These are phyloP conservation scores for Xylariaceae sp. DNA, from an alignment of 2,329 filamentous ascomycete genomes.

Conservation along the genomic window DNA sequence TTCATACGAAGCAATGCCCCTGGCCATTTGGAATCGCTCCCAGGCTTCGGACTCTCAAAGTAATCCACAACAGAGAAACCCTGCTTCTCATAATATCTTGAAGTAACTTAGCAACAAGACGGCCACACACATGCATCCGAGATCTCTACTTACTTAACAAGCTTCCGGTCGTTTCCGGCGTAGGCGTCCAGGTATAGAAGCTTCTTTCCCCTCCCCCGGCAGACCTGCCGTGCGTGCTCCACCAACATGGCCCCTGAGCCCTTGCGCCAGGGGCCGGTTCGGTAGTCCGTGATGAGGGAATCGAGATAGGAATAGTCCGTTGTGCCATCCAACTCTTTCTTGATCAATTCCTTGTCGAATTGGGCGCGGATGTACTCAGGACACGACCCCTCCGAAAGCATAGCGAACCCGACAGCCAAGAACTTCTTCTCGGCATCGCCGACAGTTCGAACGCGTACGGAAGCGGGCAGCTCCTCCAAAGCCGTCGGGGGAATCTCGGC, in stretches of 20 bases:
- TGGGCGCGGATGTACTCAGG: slow-evolving; percentile 3
- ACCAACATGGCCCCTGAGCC: slow-evolving; percentile 17
- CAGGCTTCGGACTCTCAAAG: slow-evolving; percentile 2
- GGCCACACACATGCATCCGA: not conserved
- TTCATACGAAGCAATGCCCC: slow-evolving; percentile 8
- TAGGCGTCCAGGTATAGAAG: slow-evolving; percentile 13
- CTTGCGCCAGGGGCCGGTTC: slow-evolving; percentile 15
- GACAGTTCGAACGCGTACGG: slow-evolving; percentile 6
- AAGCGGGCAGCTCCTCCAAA: slow-evolving; percentile 4
- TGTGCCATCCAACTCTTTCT: slow-evolving; percentile 12
- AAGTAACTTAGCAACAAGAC: not conserved
- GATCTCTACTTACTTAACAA: slow-evolving; percentile 15
- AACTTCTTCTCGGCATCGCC: slow-evolving; percentile 9
- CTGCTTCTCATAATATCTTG: slow-evolving; percentile 17
- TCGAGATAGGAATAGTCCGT: slow-evolving; percentile 18
- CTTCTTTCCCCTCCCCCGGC: slow-evolving; percentile 1
- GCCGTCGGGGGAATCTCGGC: slow-evolving; percentile 6
- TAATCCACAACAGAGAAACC: slow-evolving; percentile 11
- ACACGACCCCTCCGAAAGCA: slow-evolving; percentile 10
- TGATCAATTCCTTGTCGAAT: slow-evolving; percentile 7
- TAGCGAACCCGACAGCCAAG: slow-evolving; percentile 13
- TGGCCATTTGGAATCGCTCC: slow-evolving; percentile 8
- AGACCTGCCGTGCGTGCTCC: slow-evolving; percentile 6
- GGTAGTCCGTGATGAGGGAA: slow-evolving; percentile 17
- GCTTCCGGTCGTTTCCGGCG: slow-evolving; percentile 15